A percentile compares a stretch with the other conserved stretches of the same genome.
Conservation (phyloP, 1,284 basidiomycete species). For the Cutaneotrichosporon daszewskae region DNA sequence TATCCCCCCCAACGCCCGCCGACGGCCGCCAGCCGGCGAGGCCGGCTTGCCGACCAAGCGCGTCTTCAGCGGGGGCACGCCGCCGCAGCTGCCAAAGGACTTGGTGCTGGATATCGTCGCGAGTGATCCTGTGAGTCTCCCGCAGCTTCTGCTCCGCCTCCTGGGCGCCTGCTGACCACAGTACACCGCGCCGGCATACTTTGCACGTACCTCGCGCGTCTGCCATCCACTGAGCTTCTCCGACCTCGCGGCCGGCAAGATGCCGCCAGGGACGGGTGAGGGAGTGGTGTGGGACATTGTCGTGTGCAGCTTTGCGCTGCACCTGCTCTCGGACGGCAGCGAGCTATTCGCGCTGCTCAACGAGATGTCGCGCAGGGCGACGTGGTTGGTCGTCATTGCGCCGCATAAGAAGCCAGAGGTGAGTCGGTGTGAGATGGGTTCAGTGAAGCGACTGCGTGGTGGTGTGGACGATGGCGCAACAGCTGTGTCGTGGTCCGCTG, state of each 20-base stretch:
- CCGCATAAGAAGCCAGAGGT: constrained; percentile 72
- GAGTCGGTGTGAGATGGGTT: constrained; percentile 12
- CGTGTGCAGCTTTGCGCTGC: constrained; percentile 65
- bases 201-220: constrained; percentile 50
- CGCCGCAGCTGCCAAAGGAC: constrained; percentile 13
- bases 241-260: constrained; percentile 53
- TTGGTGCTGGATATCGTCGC: constrained; percentile 31
- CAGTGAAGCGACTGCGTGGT: background rate
- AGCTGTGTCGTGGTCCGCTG: too few relatives aligned
- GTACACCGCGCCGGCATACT: constrained; percentile 55
- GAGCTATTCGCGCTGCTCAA: constrained; percentile 61
- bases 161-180: constrained; percentile 23
- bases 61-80: constrained; percentile 6
- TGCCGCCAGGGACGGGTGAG: constrained; percentile 42
- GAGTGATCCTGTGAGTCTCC: constrained; percentile 48
- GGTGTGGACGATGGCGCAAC: too few relatives aligned
- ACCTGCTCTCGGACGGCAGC: constrained; percentile 59
- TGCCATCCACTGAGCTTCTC: constrained; percentile 55
- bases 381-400: constrained; percentile 62
- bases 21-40: background rate
- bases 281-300: constrained; percentile 54
- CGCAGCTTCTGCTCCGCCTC: background rate
- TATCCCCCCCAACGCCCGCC: constrained; percentile 33
- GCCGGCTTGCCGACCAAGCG: background rate
- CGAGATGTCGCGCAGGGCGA: constrained; percentile 58